phyloP scores from a whole-genome alignment of 2,329 filamentous ascomycete genomes.

The Drechslerella dactyloides region DNA sequence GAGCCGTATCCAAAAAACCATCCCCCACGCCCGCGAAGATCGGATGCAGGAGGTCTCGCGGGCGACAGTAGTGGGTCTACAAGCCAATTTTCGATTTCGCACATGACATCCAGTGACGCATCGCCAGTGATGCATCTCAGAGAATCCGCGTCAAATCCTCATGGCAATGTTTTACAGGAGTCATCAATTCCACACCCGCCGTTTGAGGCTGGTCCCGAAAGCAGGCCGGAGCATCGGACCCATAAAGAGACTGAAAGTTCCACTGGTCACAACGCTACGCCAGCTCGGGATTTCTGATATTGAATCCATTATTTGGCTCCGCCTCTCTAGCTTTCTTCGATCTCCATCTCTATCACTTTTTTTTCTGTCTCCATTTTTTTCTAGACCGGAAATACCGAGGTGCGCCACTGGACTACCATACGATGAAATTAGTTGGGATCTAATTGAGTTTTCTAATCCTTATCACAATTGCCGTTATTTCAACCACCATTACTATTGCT shows the following conservation, averaged over 20 bases:
- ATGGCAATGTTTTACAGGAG: conserved; percentile 15
- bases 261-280: neutral
- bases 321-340: too few species aligned
- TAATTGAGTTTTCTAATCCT: too few species aligned
- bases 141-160: conserved; percentile 17
- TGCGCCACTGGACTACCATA: too few species aligned
- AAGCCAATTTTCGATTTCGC: conserved; percentile 41
- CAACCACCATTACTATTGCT: too few species aligned
- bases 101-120: conserved; percentile 28
- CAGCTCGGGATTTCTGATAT: neutral
- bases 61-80: conserved; percentile 6
- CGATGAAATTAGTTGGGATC: too few species aligned
- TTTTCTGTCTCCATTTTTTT: too few species aligned
- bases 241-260: conserved; percentile 31
- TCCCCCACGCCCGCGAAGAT: conserved; percentile 51
- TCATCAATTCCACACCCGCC: conserved; percentile 22
- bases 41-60: conserved; percentile 17
- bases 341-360: too few species aligned
- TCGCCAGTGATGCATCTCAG: conserved; percentile 2
- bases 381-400: too few species aligned
- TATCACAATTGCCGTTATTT: too few species aligned
- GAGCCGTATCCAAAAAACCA: conserved; percentile 52
- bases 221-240: conserved; percentile 22
- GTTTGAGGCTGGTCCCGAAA: conserved; percentile 43
- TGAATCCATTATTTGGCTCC: too few species aligned